Evolutionary conservation across 331 rosid genomes (phyloP).

Genomic region (Erythrophleum ivorense): DNA sequence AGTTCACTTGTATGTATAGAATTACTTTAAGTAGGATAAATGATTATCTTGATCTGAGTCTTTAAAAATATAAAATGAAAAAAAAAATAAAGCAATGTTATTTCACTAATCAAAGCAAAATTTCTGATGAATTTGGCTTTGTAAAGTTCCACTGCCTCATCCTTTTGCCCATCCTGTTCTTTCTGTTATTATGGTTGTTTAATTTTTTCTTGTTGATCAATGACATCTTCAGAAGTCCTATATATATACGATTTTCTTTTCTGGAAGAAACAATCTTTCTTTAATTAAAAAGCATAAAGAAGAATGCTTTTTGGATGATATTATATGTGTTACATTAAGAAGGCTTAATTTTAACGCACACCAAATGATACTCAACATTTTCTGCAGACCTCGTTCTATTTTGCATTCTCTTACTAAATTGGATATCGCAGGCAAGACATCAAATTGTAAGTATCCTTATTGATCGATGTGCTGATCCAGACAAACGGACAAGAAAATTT

Average conservation of each 20-base stretch:
- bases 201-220: conserved; percentile 1
- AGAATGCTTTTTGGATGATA: conserved; percentile 4
- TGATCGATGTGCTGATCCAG: conserved; percentile 91
- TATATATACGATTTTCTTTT: conserved; percentile 11
- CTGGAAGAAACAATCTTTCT: not conserved
- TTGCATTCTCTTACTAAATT: conserved; percentile 30
- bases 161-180: not conserved
- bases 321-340: not conserved
- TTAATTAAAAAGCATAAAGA: not conserved
- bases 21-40: conserved; percentile 24
- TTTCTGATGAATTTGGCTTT: conserved; percentile 4
- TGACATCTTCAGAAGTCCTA: not conserved
- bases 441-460: conserved; percentile 77
- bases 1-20: conserved; percentile 62
- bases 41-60: not conserved
- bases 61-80: not conserved
- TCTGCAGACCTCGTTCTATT: conserved; percentile 14
- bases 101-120: conserved; percentile 16
- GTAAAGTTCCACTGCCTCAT: not conserved
- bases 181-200: not conserved
- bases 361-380: not conserved
- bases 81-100: not conserved
- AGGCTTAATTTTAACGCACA: conserved; percentile 1
- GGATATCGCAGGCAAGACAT: conserved; percentile 66
- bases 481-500: conserved; percentile 90